Percentiles rank a stretch among this genome's conserved stretches.
Evolutionary conservation across 1,139 yeast genomes (phyloP).

Genomic region (Nadsonia starkeyi-henricii): DNA sequence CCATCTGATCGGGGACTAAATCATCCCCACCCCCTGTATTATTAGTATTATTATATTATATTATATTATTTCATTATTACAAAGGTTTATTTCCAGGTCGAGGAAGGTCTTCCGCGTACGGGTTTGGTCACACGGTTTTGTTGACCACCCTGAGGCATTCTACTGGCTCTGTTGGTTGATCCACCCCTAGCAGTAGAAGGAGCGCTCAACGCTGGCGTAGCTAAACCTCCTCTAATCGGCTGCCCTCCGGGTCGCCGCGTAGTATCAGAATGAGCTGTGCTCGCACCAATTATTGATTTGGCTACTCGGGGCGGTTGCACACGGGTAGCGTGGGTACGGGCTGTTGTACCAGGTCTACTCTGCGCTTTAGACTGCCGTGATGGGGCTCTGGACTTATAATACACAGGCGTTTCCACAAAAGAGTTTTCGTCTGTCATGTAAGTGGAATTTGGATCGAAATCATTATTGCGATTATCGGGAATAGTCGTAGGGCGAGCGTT

Average conservation of each 20-base stretch:
- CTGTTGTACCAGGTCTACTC: not conserved
- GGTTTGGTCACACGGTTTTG: too few species aligned
- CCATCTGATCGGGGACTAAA: too few species aligned
- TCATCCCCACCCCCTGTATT: too few species aligned
- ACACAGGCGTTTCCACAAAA: conserved; percentile 3
- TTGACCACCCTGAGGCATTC: too few species aligned
- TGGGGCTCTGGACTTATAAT: conserved; percentile 2
- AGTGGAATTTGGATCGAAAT: conserved; percentile 7
- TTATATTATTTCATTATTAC: too few species aligned
- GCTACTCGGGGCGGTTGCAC: not conserved
- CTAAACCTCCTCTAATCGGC: not conserved
- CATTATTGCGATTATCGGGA: not conserved
- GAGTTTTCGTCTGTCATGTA: conserved; percentile 10
- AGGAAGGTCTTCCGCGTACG: too few species aligned
- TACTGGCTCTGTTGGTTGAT: not conserved
- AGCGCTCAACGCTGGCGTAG: too few species aligned
- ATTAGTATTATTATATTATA: too few species aligned
- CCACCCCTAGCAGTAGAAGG: too few species aligned
- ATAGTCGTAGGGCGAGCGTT: conserved; percentile 2
- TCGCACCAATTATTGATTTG: not conserved
- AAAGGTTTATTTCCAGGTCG: too few species aligned
- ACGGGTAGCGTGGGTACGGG: not conserved
- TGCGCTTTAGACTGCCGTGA: not conserved
- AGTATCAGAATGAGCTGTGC: not conserved
- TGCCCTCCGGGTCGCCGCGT: not conserved